Base-by-base conservation (phyloP, 768 basidiomycete species). In the Boletellus ananas region DNA sequence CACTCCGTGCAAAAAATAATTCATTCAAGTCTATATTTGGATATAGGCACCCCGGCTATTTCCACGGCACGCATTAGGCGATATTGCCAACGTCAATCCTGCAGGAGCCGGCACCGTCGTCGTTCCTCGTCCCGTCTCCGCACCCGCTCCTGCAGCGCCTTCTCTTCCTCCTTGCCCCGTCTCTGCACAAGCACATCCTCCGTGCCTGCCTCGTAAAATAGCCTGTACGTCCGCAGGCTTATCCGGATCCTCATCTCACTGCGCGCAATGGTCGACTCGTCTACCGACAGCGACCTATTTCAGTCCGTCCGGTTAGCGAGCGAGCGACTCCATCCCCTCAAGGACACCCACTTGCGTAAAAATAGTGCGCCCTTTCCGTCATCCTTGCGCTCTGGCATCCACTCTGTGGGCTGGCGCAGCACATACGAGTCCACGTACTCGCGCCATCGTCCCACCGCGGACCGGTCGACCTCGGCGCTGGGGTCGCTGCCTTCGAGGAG, bases 351-450 rank as follows among this genome's bases (percentile, higher is more conserved):
- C 87, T 81, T 77, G 62, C 76, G 76, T 61, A 89, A 68, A 69
- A 80, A 86, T 52, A 79, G 67, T 52, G 55, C 52, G 66, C 70
- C 49, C 60, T 60, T 67, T 69, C 69, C 54, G 53, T 64, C 59
- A 51, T 61, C 62, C 69, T 47, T 62, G 52, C 57, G 60, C 51
- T 70, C 71, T 2, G 79, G 78, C 37, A 78, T 36, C 87, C 87
- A 87, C 58, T 90, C 88, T 12, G 86, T 89, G 6, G 83, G 79
- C 53, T 84, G 73, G 36, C 72, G 76, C 72, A 85, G 76, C 54
- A 86, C 82, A 59, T 83, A 92, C 34, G 83, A 83, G 59, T 83
- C 81, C 51, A 85, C 71, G 59, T 92, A 90, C 62, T 80, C 84
- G 43, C 80, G 70, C 89, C 90, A 91, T 45, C 87, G 81, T 38